Evolutionary conservation across 495 filamentous ascomycete genomes (phyloP), one percentile per base, ranked within the genome.

Genomic region (Hyaloscypha finlandica): DNA sequence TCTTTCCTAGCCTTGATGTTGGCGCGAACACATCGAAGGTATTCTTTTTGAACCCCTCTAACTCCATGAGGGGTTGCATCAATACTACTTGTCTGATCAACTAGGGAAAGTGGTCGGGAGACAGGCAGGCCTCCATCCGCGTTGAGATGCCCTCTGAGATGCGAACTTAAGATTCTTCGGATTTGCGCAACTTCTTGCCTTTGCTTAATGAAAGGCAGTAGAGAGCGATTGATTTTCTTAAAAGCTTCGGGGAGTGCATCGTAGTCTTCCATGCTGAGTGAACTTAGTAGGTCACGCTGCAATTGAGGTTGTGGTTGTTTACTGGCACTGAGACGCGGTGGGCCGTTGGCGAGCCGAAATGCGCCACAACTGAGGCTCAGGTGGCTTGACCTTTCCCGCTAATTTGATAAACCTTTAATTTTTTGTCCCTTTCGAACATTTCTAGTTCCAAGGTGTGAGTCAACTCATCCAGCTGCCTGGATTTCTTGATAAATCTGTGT

Each of bases 181-280:
- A 83, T 79, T 22, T 75, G 74, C 5, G 74, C 70, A 8, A 70
- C 77, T 59, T 84, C 80, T 54, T 83, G 78, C 12, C 82, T 75
- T 30, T 71, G 72, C 51, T 75, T 78, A 52, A 81, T 70, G 61
- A 79, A 83, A n/a, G 70, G 65, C 20, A 63, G n/a, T 31, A 74
- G 64, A 67, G 63, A 66, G 9, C 33, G 54, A 9, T 67, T 60
- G 25, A 60, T 20, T 22, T 71, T 59, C 33, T 25, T 33, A 0
- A 74, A 8, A 35, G 64, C 14, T 6, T 65, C 67, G 16, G 72
- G 70, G 3, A 71, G 37, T 5, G 22, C 12, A 4, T 51, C 39
- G 32, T 35, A 19, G 11, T 32, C 32, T 30, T 69, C 31, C 67
- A 68, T 70, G 19, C 53, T 66, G 52, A 31, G 16, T 29, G 4